phyloP scores from a whole-genome alignment of 768 basidiomycete species.

The Krasilnikovozyma curviuscula region DNA sequence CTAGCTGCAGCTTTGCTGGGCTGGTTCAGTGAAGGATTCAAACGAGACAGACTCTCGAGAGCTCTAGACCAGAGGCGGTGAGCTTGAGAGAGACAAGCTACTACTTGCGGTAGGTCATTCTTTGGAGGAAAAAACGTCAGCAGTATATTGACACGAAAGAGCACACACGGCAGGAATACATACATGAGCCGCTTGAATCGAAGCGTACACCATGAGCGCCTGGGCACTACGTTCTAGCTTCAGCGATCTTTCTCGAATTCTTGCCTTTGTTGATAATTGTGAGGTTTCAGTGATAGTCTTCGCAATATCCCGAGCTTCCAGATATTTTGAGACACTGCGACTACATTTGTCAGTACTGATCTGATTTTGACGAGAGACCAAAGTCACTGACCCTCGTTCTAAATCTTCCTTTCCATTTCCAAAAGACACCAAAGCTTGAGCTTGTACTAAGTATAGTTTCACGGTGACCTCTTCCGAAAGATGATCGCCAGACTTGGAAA shows the following conservation, averaged over 20 bases:
- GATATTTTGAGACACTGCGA: constrained; percentile 19
- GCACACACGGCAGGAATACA: background rate
- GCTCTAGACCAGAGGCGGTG: constrained; percentile 12
- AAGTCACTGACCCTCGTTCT: background rate
- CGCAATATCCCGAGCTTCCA: constrained; percentile 4
- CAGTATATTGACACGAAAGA: background rate
- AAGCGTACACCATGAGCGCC: constrained; percentile 5
- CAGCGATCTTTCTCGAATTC: background rate
- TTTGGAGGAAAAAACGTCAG: background rate
- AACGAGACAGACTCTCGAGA: constrained; percentile 4
- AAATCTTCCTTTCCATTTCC: constrained; percentile 19
- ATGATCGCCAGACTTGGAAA: constrained; percentile 40
- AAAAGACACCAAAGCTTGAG: constrained; percentile 6
- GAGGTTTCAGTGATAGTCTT: constrained; percentile 6
- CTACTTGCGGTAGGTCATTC: constrained; percentile 2
- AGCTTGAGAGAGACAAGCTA: constrained; percentile 4
- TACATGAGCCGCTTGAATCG: constrained; percentile 1
- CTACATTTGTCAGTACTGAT: constrained; percentile 25
- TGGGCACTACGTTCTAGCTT: constrained; percentile 3
- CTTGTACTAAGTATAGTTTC: background rate
- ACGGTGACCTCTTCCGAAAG: constrained; percentile 26
- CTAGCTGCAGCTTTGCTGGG: no score
- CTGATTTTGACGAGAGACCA: background rate
- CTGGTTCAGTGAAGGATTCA: background rate
- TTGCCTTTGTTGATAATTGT: background rate